These are phyloP conservation scores for Babesia bovis DNA, from an alignment of 169 alveolate genomes.

Conservation along the genomic window DNA sequence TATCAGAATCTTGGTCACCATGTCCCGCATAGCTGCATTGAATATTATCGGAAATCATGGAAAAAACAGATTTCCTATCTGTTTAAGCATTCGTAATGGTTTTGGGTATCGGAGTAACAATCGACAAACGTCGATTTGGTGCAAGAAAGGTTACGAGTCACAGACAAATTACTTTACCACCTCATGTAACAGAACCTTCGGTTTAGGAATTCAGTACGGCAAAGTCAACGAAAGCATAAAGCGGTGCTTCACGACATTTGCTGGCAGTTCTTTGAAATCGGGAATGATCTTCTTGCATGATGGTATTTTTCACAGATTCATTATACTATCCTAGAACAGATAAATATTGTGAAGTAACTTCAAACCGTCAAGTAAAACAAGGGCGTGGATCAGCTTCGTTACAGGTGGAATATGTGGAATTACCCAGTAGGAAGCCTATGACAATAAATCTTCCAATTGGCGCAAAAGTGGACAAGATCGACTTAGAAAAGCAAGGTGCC, in stretches of 20 bases:
- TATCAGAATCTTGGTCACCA: too few species aligned
- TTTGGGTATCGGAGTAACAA: too few species aligned
- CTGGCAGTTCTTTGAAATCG: constrained; percentile 49
- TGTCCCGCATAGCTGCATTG: too few species aligned
- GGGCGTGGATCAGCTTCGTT: constrained; percentile 63
- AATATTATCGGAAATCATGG: too few species aligned
- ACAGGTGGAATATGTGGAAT: constrained; percentile 62
- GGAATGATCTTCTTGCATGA: constrained; percentile 61
- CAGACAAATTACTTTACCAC: too few species aligned
- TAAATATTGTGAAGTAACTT: constrained; percentile 59
- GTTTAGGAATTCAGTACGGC: too few species aligned
- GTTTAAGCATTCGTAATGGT: too few species aligned
- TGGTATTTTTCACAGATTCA: constrained; percentile 5
- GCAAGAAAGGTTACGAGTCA: too few species aligned
- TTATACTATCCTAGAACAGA: constrained; percentile 1
- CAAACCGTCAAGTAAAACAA: constrained; percentile 60
- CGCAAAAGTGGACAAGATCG: constrained; percentile 64
- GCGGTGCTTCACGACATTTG: constrained; percentile 37
- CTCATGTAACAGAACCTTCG: too few species aligned
- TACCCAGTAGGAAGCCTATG: constrained; percentile 44
- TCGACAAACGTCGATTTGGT: too few species aligned
- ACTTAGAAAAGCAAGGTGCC: constrained; percentile 29
- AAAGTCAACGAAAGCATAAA: too few species aligned
- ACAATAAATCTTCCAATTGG: constrained; percentile 53
- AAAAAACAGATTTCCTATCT: too few species aligned